Conservation (phyloP, 495 filamentous ascomycete species). For the Astrothelium subdiscretum region DNA sequence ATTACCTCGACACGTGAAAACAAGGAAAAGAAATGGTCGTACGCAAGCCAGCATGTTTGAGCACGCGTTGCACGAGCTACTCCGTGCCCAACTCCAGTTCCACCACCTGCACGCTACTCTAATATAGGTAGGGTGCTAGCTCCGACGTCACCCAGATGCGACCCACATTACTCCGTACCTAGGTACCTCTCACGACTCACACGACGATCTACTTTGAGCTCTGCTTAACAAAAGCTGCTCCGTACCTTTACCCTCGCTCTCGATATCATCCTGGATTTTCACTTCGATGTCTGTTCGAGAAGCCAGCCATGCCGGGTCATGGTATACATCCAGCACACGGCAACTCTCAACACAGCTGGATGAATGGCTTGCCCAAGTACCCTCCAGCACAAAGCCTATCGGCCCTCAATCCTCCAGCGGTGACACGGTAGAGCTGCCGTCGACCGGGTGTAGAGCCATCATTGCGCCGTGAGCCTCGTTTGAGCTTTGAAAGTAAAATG, state of each 20-base stretch:
- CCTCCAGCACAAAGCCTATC: slow-evolving; percentile 39
- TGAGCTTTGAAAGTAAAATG: not conserved
- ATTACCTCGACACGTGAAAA: too few relatives aligned
- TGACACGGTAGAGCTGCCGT: slow-evolving; percentile 48
- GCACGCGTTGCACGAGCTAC: too few relatives aligned
- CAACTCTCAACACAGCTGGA: slow-evolving; percentile 63
- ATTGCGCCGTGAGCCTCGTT: slow-evolving; percentile 74
- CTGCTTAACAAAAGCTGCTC: too few relatives aligned
- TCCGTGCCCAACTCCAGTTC: too few relatives aligned
- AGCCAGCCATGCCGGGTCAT: slow-evolving; percentile 66
- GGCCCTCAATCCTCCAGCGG: slow-evolving; percentile 30
- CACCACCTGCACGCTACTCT: too few relatives aligned
- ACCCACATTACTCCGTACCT: not conserved
- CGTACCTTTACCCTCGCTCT: too few relatives aligned
- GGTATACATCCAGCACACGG: slow-evolving; percentile 59
- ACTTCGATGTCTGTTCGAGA: slow-evolving; percentile 35
- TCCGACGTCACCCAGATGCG: not conserved
- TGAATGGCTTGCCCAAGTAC: slow-evolving; percentile 63
- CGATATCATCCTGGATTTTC: not conserved
- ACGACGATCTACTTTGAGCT: too few relatives aligned
- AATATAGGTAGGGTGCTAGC: not conserved
- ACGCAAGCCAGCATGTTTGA: too few relatives aligned
- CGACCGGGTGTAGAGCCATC: slow-evolving; percentile 70
- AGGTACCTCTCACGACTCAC: not conserved
- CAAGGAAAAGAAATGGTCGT: too few relatives aligned